Percentiles rank a stretch among this genome's conserved stretches.
Evolutionary conservation across 2,329 filamentous ascomycete species (phyloP).

Genomic region (Macrophomina tecta): DNA sequence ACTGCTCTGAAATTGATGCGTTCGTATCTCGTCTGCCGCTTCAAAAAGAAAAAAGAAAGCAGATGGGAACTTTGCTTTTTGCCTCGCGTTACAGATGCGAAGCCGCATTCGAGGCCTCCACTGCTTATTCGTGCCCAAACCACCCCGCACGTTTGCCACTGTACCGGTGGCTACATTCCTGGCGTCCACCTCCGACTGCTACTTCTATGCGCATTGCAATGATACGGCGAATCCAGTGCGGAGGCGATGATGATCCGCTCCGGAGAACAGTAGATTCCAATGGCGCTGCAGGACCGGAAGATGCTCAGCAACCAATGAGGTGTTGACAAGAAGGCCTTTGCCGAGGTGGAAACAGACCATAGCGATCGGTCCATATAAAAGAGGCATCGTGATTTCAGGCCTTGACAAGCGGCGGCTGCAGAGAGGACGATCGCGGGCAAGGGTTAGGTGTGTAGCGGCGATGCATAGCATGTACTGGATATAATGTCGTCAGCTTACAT

Average conservation of each 20-base stretch:
- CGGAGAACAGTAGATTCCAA: neutral
- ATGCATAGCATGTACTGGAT: neutral
- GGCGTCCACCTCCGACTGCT: too few relatives aligned
- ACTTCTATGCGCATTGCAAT: neutral
- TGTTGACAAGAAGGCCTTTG: conserved; percentile 10
- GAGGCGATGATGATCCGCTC: neutral
- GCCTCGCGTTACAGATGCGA: neutral
- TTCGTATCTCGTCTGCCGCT: neutral
- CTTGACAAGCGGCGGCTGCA: neutral
- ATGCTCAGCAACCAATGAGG: neutral
- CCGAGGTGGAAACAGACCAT: conserved; percentile 1
- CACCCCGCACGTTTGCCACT: neutral
- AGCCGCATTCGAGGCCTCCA: neutral
- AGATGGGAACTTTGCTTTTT: neutral
- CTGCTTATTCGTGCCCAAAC: neutral
- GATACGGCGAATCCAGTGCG: conserved; percentile 1
- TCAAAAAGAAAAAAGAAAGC: neutral
- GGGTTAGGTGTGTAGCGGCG: neutral
- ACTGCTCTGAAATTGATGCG: conserved; percentile 17
- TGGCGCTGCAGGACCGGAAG: neutral
- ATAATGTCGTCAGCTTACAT: neutral
- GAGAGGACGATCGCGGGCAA: neutral
- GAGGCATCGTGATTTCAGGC: neutral
- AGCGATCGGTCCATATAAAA: neutral
- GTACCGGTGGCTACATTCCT: neutral